Base-by-base conservation (phyloP, 371 early-diverging fungal species). In the Circinella minor region DNA sequence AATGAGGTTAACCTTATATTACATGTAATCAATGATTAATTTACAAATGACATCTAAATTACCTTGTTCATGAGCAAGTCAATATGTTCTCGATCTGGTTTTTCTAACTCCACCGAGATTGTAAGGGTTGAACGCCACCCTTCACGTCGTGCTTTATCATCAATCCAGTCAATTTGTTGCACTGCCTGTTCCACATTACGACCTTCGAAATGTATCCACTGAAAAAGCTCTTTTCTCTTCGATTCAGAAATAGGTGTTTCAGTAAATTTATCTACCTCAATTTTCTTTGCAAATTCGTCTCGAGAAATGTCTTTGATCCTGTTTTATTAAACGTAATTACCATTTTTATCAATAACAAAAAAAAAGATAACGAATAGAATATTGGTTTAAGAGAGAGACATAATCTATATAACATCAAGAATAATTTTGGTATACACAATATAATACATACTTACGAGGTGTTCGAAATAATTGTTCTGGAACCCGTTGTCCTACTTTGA, bases 131-230 rank as follows among this genome's bases (percentile, higher is more conserved):
- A 68, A 54, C 81, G 78, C 81, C 82, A 84, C 15, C 73, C 69
- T 47, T 82, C 82, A 15, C 68, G 54, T 9, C 55, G 69, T 11
- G 81, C 81, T 17, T 82, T 80, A 3, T 72, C 59, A 36, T 83
- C 75, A 3, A 90, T 59, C 80, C 86, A 85, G 36, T 84, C 81
- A 62, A 92, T 86, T 83, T 90, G 90, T 43, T 67, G 57, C n/a
- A 83, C 64, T 1, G 80, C 78, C 55, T 89, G 75, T 10, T 76
- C 76, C 10, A 86, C 77, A 36, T 90, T 90, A 4, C 92, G 78
- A 14, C 90, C 90, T 70, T 92, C 92, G 73, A 90, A 92, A 72
- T 92, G 92, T 20, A 88, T 77, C 92, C 92, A 72, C 38, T 55
- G 17, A 27, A 73, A 75, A 1, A 67, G 66, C 10, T 64, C 66